Percentiles rank a stretch among this genome's conserved stretches.
These are phyloP conservation scores for Pezicula radicicola DNA, from an alignment of 2,329 filamentous ascomycete genomes.

Conservation along the genomic window DNA sequence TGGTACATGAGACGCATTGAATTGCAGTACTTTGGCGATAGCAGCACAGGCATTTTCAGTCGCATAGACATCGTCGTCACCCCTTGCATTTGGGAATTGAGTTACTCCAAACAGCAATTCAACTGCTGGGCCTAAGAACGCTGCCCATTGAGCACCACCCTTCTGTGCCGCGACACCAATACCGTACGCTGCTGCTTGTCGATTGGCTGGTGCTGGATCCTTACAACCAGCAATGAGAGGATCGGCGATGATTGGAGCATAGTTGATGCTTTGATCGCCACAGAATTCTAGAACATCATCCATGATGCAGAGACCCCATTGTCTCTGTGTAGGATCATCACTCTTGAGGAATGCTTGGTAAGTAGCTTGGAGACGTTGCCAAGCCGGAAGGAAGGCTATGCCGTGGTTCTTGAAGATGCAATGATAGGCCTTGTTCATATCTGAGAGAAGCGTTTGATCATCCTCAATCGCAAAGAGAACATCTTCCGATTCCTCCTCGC, in stretches of 20 bases:
- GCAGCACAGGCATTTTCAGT: slow-evolving; percentile 97
- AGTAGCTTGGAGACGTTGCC: slow-evolving; percentile 81
- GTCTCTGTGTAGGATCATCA: slow-evolving; percentile 81
- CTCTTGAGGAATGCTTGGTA: slow-evolving; percentile 85
- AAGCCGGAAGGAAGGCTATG: slow-evolving; percentile 76
- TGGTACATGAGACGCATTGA: slow-evolving; percentile 72
- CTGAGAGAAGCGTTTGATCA: slow-evolving; percentile 91
- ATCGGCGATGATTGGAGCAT: slow-evolving; percentile 80
- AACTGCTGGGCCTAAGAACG: slow-evolving; percentile 78
- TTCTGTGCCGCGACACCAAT: slow-evolving; percentile 94
- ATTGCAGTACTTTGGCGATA: slow-evolving; percentile 95
- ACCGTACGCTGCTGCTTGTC: slow-evolving; percentile 93
- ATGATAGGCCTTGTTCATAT: slow-evolving; percentile 99
- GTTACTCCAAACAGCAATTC: slow-evolving; percentile 83
- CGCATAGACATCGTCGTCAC: slow-evolving; percentile 92
- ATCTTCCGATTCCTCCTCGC: slow-evolving; percentile 86
- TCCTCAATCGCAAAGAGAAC: slow-evolving; percentile 90
- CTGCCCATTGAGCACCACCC: slow-evolving; percentile 81
- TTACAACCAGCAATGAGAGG: slow-evolving; percentile 84
- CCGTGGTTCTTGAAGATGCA: slow-evolving; percentile 98
- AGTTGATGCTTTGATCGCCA: slow-evolving; percentile 81
- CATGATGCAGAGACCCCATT: slow-evolving; percentile 99
- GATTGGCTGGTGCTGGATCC: slow-evolving; percentile 83
- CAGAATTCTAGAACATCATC: slow-evolving; percentile 98
- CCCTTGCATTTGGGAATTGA: slow-evolving; percentile 75